Conservation (phyloP, 352 stramenopile species). For the Plasmopara viticola region DNA sequence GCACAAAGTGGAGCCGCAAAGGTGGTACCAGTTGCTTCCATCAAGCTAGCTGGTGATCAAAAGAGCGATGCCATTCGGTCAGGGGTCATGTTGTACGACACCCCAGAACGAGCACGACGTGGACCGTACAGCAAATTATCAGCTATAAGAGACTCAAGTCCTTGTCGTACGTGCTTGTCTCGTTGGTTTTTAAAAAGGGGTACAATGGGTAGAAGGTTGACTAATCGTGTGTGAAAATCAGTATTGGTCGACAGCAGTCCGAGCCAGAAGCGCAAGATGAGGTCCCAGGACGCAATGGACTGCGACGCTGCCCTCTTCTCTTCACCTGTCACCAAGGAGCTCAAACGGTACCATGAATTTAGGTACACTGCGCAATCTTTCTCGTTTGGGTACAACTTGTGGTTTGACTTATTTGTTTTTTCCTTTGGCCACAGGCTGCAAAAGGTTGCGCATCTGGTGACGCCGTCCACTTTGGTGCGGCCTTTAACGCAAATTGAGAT, state of each 20-base stretch:
- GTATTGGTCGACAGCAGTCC: slow-evolving; percentile 47
- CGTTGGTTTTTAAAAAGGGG: neutral
- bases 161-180: slow-evolving; percentile 21
- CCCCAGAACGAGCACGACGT: slow-evolving; percentile 36
- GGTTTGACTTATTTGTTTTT: slow-evolving; percentile 13
- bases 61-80: slow-evolving; percentile 6
- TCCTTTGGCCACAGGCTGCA: slow-evolving; percentile 1
- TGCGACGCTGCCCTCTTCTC: slow-evolving; percentile 27
- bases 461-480: slow-evolving; percentile 48
- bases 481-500: slow-evolving; percentile 61
- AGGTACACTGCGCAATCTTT: slow-evolving; percentile 17
- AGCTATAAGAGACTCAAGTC: slow-evolving; percentile 10
- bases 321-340: slow-evolving; percentile 36
- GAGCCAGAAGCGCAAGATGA: slow-evolving; percentile 69
- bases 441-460: slow-evolving; percentile 14
- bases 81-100: slow-evolving; percentile 29
- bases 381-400: slow-evolving; percentile 1
- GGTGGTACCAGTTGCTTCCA: neutral
- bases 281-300: slow-evolving; percentile 36
- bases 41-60: slow-evolving; percentile 1
- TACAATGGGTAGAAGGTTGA: neutral
- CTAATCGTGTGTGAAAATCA: slow-evolving; percentile 8
- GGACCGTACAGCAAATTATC: slow-evolving; percentile 16
- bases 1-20: slow-evolving; percentile 4
- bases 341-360: slow-evolving; percentile 52